Evolutionary conservation across 108 stramenopile genomes (phyloP).

Genomic region (Chaetoceros tenuissimus): DNA sequence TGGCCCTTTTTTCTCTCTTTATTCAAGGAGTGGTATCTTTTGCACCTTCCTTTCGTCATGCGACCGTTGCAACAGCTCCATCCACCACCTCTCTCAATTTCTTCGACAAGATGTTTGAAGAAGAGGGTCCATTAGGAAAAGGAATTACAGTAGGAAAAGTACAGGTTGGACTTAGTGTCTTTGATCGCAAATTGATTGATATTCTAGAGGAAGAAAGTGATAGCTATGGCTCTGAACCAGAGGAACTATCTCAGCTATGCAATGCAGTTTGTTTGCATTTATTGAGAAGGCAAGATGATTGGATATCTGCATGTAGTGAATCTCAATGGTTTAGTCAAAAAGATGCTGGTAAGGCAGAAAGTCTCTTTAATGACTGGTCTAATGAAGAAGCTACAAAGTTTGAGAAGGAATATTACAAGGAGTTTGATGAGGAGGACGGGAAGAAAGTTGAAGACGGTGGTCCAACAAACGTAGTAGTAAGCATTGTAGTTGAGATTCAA

Average conservation of each 20-base stretch:
- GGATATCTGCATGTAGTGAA: slow-evolving; percentile 55
- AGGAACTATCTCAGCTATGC: slow-evolving; percentile 44
- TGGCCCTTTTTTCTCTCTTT: no score
- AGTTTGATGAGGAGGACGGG: slow-evolving; percentile 42
- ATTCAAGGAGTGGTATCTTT: no score
- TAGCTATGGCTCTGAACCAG: slow-evolving; percentile 27
- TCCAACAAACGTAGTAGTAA: slow-evolving; percentile 63
- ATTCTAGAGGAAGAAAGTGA: slow-evolving; percentile 31
- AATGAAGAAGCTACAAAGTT: slow-evolving; percentile 66
- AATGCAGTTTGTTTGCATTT: slow-evolving; percentile 58
- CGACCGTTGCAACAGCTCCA: not conserved
- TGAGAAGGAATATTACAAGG: slow-evolving; percentile 50
- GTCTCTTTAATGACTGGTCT: slow-evolving; percentile 56
- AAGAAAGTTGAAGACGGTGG: slow-evolving; percentile 20
- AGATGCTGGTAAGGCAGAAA: slow-evolving; percentile 61
- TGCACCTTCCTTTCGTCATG: no score
- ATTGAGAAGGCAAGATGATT: slow-evolving; percentile 55
- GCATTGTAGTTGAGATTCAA: slow-evolving; percentile 68
- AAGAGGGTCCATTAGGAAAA: slow-evolving; percentile 69
- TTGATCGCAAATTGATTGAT: slow-evolving; percentile 39
- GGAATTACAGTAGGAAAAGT: slow-evolving; percentile 79
- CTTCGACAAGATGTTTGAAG: slow-evolving; percentile 75
- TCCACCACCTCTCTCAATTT: slow-evolving; percentile 20
- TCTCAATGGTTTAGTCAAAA: slow-evolving; percentile 54
- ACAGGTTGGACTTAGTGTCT: slow-evolving; percentile 48